These are phyloP conservation scores for Leucocoprinus birnbaumii DNA, from an alignment of 768 basidiomycete genomes.

Conservation along the genomic window DNA sequence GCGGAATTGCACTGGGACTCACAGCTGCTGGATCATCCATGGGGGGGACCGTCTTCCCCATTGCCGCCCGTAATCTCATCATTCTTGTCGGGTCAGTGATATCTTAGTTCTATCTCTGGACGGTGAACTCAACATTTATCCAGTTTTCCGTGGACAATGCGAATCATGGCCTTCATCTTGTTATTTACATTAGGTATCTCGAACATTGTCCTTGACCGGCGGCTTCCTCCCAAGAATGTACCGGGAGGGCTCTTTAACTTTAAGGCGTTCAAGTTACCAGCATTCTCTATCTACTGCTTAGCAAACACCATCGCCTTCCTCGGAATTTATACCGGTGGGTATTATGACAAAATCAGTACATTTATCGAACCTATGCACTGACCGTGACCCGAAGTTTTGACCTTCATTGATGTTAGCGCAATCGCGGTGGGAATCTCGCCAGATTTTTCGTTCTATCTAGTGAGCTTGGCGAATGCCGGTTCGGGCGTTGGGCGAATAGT, in stretches of 20 bases:
- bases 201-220: constrained; percentile 42
- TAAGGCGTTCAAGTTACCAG: constrained; percentile 36
- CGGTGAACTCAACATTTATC: not conserved
- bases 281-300: constrained; percentile 51
- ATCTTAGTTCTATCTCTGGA: not conserved
- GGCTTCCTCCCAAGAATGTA: constrained; percentile 49
- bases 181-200: constrained; percentile 43
- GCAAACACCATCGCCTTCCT: constrained; percentile 49
- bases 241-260: constrained; percentile 55
- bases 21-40: constrained; percentile 53
- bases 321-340: constrained; percentile 56
- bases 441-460: constrained; percentile 53
- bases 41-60: constrained; percentile 64
- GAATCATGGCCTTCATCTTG: constrained; percentile 59
- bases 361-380: not conserved
- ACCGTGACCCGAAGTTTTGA: constrained; percentile 36
- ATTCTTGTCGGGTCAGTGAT: constrained; percentile 46
- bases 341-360: too few species aligned
- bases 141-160: constrained; percentile 74
- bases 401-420: constrained; percentile 56
- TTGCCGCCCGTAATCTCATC: constrained; percentile 51
- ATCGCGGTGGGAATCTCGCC: constrained; percentile 39
- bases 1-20: constrained; percentile 53
- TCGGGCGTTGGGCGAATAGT: constrained; percentile 53
- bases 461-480: constrained; percentile 60